Percentiles rank a stretch among this genome's conserved stretches.
These are phyloP conservation scores for Mycosarcoma mackinlayi DNA, from an alignment of 1,284 basidiomycete species.

Conservation along the genomic window DNA sequence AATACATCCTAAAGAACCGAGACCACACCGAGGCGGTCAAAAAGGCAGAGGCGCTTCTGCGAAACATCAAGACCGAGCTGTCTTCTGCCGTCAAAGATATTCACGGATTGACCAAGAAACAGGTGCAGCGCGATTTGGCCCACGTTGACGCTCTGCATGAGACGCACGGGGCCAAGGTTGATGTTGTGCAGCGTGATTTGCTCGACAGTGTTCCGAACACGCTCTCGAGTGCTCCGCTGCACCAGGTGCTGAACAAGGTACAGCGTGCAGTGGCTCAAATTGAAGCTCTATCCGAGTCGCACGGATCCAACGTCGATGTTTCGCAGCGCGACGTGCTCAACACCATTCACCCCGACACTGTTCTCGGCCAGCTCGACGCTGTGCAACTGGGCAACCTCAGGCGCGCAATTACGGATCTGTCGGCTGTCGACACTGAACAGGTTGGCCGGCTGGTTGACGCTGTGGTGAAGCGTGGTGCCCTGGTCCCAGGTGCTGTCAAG, in stretches of 20 bases:
- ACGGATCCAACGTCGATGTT: no score
- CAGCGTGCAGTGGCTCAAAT: no score
- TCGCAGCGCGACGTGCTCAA: background rate
- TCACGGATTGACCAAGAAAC: background rate
- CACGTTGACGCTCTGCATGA: conserved; percentile 1
- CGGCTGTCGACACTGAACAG: conserved; percentile 4
- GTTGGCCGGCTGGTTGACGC: conserved; percentile 4
- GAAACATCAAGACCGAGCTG: conserved; percentile 5
- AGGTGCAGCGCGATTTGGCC: background rate
- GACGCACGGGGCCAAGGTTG: no score
- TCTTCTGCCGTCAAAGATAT: conserved; percentile 8
- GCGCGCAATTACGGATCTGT: conserved; percentile 18
- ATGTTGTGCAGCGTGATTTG: conserved; percentile 8
- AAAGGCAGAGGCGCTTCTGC: conserved; percentile 10
- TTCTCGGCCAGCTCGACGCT: conserved; percentile 4
- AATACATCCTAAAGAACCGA: conserved; percentile 14
- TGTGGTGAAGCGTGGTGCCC: conserved; percentile 15
- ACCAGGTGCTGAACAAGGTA: no score
- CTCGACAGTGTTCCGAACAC: background rate
- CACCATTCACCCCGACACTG: background rate
- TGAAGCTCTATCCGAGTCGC: no score
- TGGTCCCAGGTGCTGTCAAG: background rate
- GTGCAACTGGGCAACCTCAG: conserved; percentile 8
- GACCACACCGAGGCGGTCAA: conserved; percentile 9
- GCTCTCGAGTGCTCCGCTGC: no score